A percentile compares a stretch with the other conserved stretches of the same genome.
Evolutionary conservation across 1,284 basidiomycete genomes (phyloP).

Genomic region (Pascua guehoae): DNA sequence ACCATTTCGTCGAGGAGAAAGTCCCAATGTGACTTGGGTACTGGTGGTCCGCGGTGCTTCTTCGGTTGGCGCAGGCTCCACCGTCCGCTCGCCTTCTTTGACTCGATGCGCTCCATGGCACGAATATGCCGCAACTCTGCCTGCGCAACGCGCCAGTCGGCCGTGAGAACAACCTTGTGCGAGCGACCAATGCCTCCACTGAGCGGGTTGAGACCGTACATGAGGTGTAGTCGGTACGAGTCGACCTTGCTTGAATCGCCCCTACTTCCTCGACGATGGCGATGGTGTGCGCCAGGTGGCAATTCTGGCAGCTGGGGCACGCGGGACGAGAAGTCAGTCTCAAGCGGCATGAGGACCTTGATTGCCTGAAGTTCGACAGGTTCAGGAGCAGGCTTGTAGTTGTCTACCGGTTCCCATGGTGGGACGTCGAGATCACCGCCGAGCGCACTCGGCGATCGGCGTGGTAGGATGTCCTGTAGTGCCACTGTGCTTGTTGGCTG

Average conservation of each 20-base stretch:
- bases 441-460: conserved; percentile 6
- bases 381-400: conserved; percentile 29
- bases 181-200: conserved; percentile 31
- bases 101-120: conserved; percentile 80
- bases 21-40: conserved; percentile 90
- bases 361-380: conserved; percentile 19
- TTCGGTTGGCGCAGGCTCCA: conserved; percentile 97
- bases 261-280: conserved; percentile 26
- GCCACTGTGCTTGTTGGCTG: conserved; percentile 7
- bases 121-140: conserved; percentile 70
- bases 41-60: conserved; percentile 78
- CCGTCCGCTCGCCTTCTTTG: conserved; percentile 70
- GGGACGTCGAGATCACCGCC: conserved; percentile 17
- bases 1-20: conserved; percentile 96
- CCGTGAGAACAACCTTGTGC: conserved; percentile 40
- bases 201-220: conserved; percentile 38
- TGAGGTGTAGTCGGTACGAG: conserved; percentile 30
- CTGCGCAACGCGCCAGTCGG: conserved; percentile 58
- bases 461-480: conserved; percentile 10
- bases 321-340: conserved; percentile 28
- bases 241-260: conserved; percentile 28
- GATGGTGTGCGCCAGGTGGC: conserved; percentile 18
- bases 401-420: conserved; percentile 39
- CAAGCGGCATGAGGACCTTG: conserved; percentile 36
- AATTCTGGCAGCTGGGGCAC: conserved; percentile 36